These are phyloP conservation scores for Litchi chinensis DNA, from an alignment of 345 rosid genomes.

Conservation along the genomic window DNA sequence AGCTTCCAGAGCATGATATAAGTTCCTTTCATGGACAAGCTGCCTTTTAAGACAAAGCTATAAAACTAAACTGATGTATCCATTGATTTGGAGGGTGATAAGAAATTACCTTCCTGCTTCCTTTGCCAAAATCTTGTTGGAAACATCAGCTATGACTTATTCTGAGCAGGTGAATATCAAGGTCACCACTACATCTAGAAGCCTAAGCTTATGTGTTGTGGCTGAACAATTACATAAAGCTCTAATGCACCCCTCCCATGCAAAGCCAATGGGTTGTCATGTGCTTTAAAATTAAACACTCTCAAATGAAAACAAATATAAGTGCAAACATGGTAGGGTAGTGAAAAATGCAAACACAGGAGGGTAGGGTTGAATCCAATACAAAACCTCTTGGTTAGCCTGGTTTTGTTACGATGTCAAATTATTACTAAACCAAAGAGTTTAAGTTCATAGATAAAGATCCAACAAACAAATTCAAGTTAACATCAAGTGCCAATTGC, in stretches of 20 bases:
- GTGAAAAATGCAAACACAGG: neutral
- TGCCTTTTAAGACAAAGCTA: slow-evolving; percentile 7
- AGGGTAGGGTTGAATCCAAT: neutral
- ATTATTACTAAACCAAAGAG: neutral
- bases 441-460: neutral
- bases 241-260: neutral
- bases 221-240: neutral
- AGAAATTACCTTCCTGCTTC: slow-evolving; percentile 5
- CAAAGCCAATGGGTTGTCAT: neutral
- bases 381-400: neutral
- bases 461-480: neutral
- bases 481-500: neutral
- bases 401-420: neutral
- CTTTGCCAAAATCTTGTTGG: neutral
- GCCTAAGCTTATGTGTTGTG: neutral
- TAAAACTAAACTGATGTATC: neutral
- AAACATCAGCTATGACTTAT: neutral
- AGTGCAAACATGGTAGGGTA: neutral
- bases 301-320: neutral
- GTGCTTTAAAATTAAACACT: neutral
- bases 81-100: neutral
- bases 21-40: neutral
- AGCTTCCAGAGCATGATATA: slow-evolving; percentile 1
- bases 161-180: neutral
- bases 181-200: neutral